phyloP scores from a whole-genome alignment of 495 filamentous ascomycete species.

The Penicillium odoratum region DNA sequence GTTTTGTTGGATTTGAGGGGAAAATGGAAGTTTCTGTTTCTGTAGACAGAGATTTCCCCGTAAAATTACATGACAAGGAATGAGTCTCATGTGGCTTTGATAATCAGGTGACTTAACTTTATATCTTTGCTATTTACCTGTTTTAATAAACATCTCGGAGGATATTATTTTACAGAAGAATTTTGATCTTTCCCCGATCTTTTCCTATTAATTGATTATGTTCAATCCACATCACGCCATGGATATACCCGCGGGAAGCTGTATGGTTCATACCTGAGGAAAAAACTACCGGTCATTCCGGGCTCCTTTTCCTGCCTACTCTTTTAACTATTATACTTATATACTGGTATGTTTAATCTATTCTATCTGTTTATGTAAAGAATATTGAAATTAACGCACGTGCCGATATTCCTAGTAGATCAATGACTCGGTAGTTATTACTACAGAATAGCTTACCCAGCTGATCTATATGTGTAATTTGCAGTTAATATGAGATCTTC shows the following conservation, averaged over 20 bases:
- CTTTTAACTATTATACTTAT: not conserved
- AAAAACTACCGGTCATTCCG: not conserved
- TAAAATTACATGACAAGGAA: slow-evolving; percentile 3
- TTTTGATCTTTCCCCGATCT: no score
- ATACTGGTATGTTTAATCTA: no score
- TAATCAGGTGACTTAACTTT: slow-evolving; percentile 1
- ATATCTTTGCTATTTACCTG: not conserved
- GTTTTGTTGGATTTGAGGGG: no score
- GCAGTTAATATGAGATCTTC: no score
- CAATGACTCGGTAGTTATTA: not conserved
- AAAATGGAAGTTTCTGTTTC: not conserved
- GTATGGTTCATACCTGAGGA: not conserved
- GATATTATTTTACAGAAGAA: not conserved
- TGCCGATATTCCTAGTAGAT: not conserved
- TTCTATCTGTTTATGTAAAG: no score
- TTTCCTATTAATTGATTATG: no score
- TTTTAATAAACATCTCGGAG: not conserved
- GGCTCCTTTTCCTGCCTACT: not conserved
- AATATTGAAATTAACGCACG: not conserved
- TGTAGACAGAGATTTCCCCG: slow-evolving; percentile 5
- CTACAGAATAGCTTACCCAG: not conserved
- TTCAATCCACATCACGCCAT: not conserved
- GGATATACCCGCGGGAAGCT: not conserved
- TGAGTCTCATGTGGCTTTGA: not conserved
- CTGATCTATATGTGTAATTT: no score